phyloP scores from a whole-genome alignment of 2,329 filamentous ascomycete species.

The Leptographium wingfieldii region DNA sequence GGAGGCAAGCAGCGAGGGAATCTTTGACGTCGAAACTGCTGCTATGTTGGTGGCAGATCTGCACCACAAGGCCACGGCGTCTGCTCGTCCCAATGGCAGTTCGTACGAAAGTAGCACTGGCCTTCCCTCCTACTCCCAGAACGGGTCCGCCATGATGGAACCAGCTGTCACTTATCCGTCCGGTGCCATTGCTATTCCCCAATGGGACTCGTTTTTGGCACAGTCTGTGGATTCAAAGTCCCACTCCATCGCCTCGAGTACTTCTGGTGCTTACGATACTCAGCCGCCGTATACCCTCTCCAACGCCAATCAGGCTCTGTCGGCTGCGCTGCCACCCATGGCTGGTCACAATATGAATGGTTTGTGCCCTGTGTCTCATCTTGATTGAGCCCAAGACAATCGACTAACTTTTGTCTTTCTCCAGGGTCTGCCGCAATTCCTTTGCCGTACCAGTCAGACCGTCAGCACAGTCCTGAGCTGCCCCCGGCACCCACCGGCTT shows the following conservation, averaged over 20 bases:
- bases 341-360: constrained; percentile 50
- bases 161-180: constrained; percentile 64
- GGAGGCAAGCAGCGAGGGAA: constrained; percentile 76
- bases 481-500: constrained; percentile 54
- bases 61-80: constrained; percentile 80
- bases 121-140: constrained; percentile 57
- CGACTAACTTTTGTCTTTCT: not conserved
- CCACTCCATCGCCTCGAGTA: constrained; percentile 56
- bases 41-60: constrained; percentile 98
- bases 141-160: constrained; percentile 61
- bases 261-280: constrained; percentile 54
- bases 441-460: constrained; percentile 58
- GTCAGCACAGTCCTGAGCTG: constrained; percentile 57
- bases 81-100: constrained; percentile 46
- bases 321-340: constrained; percentile 54
- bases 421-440: constrained; percentile 40
- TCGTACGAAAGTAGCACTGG: constrained; percentile 45
- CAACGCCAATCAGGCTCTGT: constrained; percentile 42
- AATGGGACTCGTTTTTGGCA: constrained; percentile 82
- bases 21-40: constrained; percentile 92
- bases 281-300: constrained; percentile 49
- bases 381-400: too few species aligned
- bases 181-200: constrained; percentile 68
- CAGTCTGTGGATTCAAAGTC: constrained; percentile 61
- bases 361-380: not conserved